Conservation (phyloP, 768 basidiomycete species). For the Daedalea quercina region DNA sequence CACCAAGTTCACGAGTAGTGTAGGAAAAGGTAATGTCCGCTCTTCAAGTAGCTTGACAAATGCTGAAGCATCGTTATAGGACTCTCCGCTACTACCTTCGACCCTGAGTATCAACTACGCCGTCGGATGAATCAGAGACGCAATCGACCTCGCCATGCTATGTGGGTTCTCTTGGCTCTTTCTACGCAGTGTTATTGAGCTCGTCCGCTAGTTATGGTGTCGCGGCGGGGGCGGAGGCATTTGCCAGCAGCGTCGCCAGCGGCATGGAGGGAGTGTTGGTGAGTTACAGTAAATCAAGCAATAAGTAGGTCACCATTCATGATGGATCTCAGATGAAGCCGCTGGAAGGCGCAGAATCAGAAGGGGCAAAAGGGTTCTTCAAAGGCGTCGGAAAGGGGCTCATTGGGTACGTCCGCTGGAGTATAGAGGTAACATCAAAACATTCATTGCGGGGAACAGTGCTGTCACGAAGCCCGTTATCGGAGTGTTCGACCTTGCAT, state of each 20-base stretch:
- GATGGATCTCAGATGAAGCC: constrained; percentile 71
- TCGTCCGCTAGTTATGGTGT: constrained; percentile 73
- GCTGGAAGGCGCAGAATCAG: constrained; percentile 91
- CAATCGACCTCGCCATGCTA: constrained; percentile 93
- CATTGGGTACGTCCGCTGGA: constrained; percentile 59
- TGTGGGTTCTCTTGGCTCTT: constrained; percentile 40
- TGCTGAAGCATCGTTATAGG: constrained; percentile 40
- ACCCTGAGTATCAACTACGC: constrained; percentile 89
- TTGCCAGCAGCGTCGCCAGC: constrained; percentile 90
- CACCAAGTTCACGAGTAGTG: constrained; percentile 96
- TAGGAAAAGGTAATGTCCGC: constrained; percentile 76
- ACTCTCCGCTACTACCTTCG: constrained; percentile 93
- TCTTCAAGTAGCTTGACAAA: background rate
- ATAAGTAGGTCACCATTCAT: background rate
- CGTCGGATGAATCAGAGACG: constrained; percentile 84
- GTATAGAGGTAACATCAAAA: background rate
- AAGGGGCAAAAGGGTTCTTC: constrained; percentile 94
- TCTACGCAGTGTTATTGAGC: background rate
- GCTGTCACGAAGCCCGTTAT: constrained; percentile 95
- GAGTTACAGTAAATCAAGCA: constrained; percentile 18
- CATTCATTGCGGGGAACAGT: constrained; percentile 31
- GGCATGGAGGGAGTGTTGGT: constrained; percentile 95
- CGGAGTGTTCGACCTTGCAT: constrained; percentile 92
- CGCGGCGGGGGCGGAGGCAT: constrained; percentile 86
- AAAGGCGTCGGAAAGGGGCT: constrained; percentile 96